Conservation (phyloP, 1,139 yeast species). For the Lizanozyma gosingica region DNA sequence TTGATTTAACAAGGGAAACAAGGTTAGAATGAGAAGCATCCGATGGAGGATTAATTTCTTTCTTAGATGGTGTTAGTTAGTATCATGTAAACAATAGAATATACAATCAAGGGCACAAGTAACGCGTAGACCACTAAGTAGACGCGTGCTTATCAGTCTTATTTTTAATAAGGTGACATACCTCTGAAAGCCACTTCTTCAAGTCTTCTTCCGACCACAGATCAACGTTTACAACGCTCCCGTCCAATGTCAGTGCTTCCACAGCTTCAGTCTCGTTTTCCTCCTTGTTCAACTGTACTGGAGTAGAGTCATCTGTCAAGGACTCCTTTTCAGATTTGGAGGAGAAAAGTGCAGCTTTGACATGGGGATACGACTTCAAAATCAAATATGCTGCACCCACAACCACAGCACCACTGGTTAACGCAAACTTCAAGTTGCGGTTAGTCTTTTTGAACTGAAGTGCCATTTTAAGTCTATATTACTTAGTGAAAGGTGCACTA, state of each 20-base stretch:
- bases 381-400: conserved; percentile 37
- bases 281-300: conserved; percentile 4
- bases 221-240: conserved; percentile 19
- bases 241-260: conserved; percentile 10
- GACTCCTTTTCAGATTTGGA: conserved; percentile 1
- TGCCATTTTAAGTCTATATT: neutral
- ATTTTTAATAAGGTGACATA: conserved; percentile 10
- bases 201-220: conserved; percentile 35
- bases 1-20: conserved; percentile 40
- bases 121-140: no score
- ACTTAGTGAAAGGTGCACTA: no score
- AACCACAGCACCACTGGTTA: conserved; percentile 22
- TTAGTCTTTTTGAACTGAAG: neutral
- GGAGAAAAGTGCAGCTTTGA: conserved; percentile 12
- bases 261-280: conserved; percentile 5
- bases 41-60: conserved; percentile 40
- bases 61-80: conserved; percentile 29
- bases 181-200: conserved; percentile 25
- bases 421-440: neutral
- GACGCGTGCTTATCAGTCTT: no score
- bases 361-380: conserved; percentile 46
- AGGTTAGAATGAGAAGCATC: conserved; percentile 39
- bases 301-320: conserved; percentile 2
- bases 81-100: neutral
- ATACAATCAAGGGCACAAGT: no score